Base-by-base conservation (phyloP, 495 filamentous ascomycete species). In the Elasticomyces elasticus region DNA sequence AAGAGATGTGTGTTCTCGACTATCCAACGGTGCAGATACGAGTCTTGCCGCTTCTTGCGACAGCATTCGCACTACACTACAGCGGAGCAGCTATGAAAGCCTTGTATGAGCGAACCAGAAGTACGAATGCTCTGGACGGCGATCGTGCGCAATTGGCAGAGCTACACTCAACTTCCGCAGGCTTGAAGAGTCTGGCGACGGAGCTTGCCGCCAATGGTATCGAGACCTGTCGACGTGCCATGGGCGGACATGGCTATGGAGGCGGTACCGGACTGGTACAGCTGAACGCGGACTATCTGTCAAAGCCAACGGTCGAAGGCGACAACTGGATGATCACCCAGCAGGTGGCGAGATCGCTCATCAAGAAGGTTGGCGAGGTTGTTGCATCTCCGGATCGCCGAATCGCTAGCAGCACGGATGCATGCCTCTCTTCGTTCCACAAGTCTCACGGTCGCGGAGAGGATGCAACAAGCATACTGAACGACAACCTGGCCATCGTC, bases 301-400 rank as follows among this genome's bases (percentile, higher is more conserved):
- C 69, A 11, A 74, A 74, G 58, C 69, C 69, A 1, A 76, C 72
- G 1, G 71, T 74, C 13, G 72, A 76, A 56, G 73, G 73, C 24
- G 73, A 76, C 54, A 74, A 76, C 41, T 74, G 71, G 71, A 74
- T 76, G 71, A 73, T 76, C 25, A 72, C 69, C 5, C 70, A 74
- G 52, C 73, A 74, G 63, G 66, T 69, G 12, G 68, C 71, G 1
- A 62, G 64, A 0, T 73, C 71, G 52, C 41, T 76, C 23, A 71
- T 74, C 25, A 74, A 74, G 55, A 69, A 69, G 41, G 72, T 75
- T 67, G 59, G 62, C 15, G 41, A 52, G 23, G 68, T 65, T 1
- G 72, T 73, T 68, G 57, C 61, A 22, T 31, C 51, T 19, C 67
- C 67, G 1, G 64, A 66, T 13, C 20, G 60, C 27, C 52, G 54